These are phyloP conservation scores for Amanita polypyramis DNA, from an alignment of 768 basidiomycete species.

Conservation along the genomic window DNA sequence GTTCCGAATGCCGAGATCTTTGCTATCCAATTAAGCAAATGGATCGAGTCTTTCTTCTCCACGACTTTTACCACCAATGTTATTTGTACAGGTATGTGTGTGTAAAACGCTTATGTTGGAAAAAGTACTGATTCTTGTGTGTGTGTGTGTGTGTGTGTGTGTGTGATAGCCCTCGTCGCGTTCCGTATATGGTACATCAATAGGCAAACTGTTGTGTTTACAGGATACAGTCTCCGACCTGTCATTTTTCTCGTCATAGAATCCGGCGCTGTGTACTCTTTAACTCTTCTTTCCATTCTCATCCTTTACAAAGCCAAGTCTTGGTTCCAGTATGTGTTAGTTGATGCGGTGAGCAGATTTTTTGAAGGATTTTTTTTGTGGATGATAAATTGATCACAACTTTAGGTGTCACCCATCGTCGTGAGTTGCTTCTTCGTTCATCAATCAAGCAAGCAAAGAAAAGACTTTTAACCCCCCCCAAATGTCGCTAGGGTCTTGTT, in stretches of 20 bases:
- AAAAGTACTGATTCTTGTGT: background rate
- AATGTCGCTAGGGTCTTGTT: constrained; percentile 20
- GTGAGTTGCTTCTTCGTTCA: too few species aligned
- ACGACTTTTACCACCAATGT: constrained; percentile 26
- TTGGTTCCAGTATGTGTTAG: constrained; percentile 25
- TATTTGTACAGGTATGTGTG: constrained; percentile 21
- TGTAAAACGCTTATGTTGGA: background rate
- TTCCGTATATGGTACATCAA: constrained; percentile 25
- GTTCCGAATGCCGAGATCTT: constrained; percentile 21
- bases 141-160: too few species aligned
- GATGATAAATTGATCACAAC: background rate
- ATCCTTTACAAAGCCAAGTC: constrained; percentile 21
- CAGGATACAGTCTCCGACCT: constrained; percentile 18
- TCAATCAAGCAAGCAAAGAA: too few species aligned
- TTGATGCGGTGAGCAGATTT: constrained; percentile 22
- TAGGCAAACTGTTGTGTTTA: constrained; percentile 14
- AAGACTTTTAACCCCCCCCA: too few species aligned
- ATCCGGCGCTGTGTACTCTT: constrained; percentile 26
- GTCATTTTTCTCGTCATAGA: constrained; percentile 26
- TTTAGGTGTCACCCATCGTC: constrained; percentile 1
- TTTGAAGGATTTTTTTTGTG: too few species aligned
- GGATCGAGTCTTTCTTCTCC: constrained; percentile 30
- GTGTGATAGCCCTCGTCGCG: constrained; percentile 18
- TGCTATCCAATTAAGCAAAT: constrained; percentile 19
- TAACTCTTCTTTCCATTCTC: constrained; percentile 21